phyloP scores from a whole-genome alignment of 257 asterid species.

The Solanum pennellii region DNA sequence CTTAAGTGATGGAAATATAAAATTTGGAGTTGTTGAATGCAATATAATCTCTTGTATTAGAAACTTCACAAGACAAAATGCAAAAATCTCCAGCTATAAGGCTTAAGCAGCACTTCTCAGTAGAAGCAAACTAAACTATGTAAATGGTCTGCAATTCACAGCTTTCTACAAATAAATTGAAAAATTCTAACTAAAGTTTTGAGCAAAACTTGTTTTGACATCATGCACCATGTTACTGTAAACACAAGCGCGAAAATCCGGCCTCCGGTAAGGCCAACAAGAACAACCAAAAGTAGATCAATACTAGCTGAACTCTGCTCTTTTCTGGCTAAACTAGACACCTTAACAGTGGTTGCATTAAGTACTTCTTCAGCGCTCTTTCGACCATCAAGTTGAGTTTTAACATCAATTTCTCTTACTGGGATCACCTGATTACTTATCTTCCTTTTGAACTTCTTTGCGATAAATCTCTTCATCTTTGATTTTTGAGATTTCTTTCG shows the following conservation, averaged over 20 bases:
- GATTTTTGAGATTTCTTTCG: constrained; percentile 23
- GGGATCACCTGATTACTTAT: neutral
- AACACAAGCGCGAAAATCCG: constrained; percentile 36
- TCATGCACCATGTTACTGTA: constrained; percentile 39
- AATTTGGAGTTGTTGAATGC: neutral
- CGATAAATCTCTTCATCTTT: constrained; percentile 42
- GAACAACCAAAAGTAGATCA: constrained; percentile 33
- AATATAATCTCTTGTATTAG: neutral
- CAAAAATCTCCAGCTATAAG: constrained; percentile 6
- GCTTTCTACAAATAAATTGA: neutral
- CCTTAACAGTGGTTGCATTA: neutral
- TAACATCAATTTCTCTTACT: neutral
- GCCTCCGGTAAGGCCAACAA: constrained; percentile 56
- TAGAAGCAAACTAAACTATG: neutral
- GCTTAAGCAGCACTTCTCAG: constrained; percentile 8
- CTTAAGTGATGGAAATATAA: neutral
- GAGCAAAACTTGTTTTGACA: constrained; percentile 26
- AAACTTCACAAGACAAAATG: constrained; percentile 13
- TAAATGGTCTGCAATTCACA: neutral
- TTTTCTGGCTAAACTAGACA: neutral
- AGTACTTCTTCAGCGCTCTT: neutral
- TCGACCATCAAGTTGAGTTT: neutral
- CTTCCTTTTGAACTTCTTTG: constrained; percentile 29
- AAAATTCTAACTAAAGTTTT: neutral
- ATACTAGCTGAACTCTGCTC: constrained; percentile 9